Evolutionary conservation across 1,284 basidiomycete species (phyloP).

Genomic region (Irpex sp.): DNA sequence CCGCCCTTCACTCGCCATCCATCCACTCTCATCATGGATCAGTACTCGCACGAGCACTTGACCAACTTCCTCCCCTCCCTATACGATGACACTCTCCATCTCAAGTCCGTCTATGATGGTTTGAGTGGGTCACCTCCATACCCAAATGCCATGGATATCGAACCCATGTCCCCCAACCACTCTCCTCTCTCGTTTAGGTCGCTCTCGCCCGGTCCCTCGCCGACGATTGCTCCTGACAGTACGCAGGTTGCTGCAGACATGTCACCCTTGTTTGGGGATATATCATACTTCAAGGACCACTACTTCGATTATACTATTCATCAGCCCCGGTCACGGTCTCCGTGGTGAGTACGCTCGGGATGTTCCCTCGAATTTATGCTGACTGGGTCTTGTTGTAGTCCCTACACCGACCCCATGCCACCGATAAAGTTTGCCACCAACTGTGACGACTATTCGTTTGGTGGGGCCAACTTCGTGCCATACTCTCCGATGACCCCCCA

Average conservation of each 20-base stretch:
- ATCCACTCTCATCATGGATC: neutral
- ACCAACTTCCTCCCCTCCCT: neutral
- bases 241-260: neutral
- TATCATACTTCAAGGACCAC: neutral
- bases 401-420: neutral
- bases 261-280: neutral
- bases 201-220: neutral
- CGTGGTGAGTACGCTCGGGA: no score
- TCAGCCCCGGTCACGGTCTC: no score
- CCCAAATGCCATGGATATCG: neutral
- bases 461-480: neutral
- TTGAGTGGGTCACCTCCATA: neutral
- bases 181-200: neutral
- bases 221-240: neutral
- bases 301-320: no score
- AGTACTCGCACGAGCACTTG: neutral
- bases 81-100: neutral
- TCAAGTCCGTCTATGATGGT: neutral
- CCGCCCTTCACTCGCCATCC: neutral
- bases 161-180: neutral
- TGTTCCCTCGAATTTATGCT: no score
- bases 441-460: neutral
- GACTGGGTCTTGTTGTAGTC: neutral
- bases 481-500: neutral
- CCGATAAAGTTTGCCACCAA: neutral